Base-by-base conservation (phyloP, 192 early-diverging fungal species). In the Pilaira anomala region DNA sequence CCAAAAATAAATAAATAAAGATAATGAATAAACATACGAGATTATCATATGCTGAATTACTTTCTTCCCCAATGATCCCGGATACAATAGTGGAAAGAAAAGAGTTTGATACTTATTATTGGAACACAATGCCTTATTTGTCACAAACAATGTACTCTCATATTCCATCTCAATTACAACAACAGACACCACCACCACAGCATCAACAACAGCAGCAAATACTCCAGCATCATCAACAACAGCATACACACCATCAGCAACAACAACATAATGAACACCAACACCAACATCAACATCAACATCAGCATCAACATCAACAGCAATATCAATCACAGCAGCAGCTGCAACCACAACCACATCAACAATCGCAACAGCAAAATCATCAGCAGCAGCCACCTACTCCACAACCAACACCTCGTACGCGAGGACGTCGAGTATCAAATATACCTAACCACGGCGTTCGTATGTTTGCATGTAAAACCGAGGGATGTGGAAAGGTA, bases 401-500 rank as follows among this genome's bases (percentile, higher is more conserved):
- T 55, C 53, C 28, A 55, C 22, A 9, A 28, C 59, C 64, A 45
- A 26, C 16, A 30, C 68, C 76, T 3, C 74, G 78, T 28, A 79
- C 80, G 28, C 60, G 84, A 26, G 80, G 81, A 46, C 66, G 84
- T 28, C 74, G 82, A n/a, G 81, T 83, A 33, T 76, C 79, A 11
- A 82, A 77, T 21, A 63, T 78, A 11, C 81, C 81, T 8, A 73
- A 77, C 6, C 69, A 75, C 29, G 80, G 80, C 6, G 62, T 76
- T 18, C 79, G 83, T 49, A 75, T 80, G 55, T 83, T 85, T 51
- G 79, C 75, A 16, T 85, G 81, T 67, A 72, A 72, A 42, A 71
- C 72, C 33, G 77, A 77, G 12, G 80, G 76, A 13, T 85, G 83
- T 62, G 83, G 83, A 26, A 80, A 81, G 61, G 69, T 85, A 24